Percentiles rank a stretch among this genome's conserved stretches.
These are phyloP conservation scores for Tephrocybe sp. DNA, from an alignment of 768 basidiomycete genomes.

Conservation along the genomic window DNA sequence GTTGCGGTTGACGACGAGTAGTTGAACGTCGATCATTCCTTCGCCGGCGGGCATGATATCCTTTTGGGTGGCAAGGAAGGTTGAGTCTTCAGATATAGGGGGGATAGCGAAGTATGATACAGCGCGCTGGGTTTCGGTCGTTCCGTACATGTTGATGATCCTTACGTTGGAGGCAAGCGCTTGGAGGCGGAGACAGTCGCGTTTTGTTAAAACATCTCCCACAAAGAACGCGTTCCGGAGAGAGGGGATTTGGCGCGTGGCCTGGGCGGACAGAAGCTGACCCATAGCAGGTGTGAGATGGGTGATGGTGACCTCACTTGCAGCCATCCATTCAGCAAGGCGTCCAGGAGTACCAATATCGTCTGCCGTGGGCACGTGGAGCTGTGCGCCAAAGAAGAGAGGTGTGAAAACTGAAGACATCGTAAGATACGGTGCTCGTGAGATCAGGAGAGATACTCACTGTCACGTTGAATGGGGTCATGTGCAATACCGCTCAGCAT, in stretches of 20 bases:
- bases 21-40: constrained; percentile 97
- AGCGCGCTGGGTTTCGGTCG: constrained; percentile 97
- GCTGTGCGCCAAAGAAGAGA: constrained; percentile 91
- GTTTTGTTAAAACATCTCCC: constrained; percentile 97
- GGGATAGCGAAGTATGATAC: constrained; percentile 97
- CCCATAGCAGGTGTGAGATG: constrained; percentile 99
- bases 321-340: constrained; percentile 98
- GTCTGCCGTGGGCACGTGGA: constrained; percentile 94
- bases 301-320: constrained; percentile 87
- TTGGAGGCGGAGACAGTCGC: constrained; percentile 93
- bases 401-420: constrained; percentile 85
- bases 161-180: constrained; percentile 86
- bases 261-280: constrained; percentile 81
- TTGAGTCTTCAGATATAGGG: constrained; percentile 74
- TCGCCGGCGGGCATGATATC: constrained; percentile 97
- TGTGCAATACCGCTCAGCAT: constrained; percentile 99
- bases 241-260: constrained; percentile 83
- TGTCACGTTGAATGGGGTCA: constrained; percentile 98
- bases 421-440: constrained; percentile 1
- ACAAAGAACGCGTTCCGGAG: constrained; percentile 95
- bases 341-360: constrained; percentile 97
- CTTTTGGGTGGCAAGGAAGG: constrained; percentile 91
- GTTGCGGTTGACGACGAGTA: constrained; percentile 89
- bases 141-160: constrained; percentile 99
- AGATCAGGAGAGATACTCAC: constrained; percentile 48